Conservation (phyloP, 169 alveolate species). For the Cryptosporidium tyzzeri region DNA sequence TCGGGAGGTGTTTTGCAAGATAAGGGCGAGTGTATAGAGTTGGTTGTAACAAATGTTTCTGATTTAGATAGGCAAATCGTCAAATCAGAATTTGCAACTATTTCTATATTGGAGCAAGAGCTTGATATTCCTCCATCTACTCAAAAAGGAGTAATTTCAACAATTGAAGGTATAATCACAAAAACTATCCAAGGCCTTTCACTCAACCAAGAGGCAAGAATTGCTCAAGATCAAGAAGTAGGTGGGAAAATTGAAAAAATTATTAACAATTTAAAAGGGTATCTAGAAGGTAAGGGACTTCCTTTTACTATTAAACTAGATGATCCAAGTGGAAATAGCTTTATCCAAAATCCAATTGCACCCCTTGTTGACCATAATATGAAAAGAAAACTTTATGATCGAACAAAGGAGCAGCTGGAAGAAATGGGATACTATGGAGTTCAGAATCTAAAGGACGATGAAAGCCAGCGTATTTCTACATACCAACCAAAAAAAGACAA, state of each 20-base stretch:
- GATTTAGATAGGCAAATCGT: slow-evolving; percentile 92
- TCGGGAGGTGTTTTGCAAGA: slow-evolving; percentile 93
- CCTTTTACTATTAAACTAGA: slow-evolving; percentile 91
- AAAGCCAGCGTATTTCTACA: slow-evolving; percentile 57
- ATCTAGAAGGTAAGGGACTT: slow-evolving; percentile 84
- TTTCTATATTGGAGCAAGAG: slow-evolving; percentile 91
- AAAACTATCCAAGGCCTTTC: slow-evolving; percentile 84
- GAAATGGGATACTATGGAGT: slow-evolving; percentile 87
- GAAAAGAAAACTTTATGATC: slow-evolving; percentile 77
- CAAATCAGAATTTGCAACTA: slow-evolving; percentile 88
- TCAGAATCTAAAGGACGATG: slow-evolving; percentile 78
- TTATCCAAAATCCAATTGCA: slow-evolving; percentile 87
- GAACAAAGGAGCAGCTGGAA: slow-evolving; percentile 88
- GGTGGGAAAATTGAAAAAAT: slow-evolving; percentile 84
- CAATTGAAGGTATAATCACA: slow-evolving; percentile 91
- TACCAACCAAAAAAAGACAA: slow-evolving; percentile 53
- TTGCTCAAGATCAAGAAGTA: slow-evolving; percentile 80
- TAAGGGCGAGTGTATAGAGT: slow-evolving; percentile 88
- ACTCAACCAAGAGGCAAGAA: slow-evolving; percentile 82
- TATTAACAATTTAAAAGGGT: slow-evolving; percentile 79
- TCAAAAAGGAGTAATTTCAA: slow-evolving; percentile 93
- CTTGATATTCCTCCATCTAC: slow-evolving; percentile 93
- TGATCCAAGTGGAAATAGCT: slow-evolving; percentile 97
- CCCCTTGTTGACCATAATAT: slow-evolving; percentile 80
- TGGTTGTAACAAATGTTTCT: slow-evolving; percentile 84